phyloP scores from a whole-genome alignment of 2,329 filamentous ascomycete genomes.

The Kalaharituber pfeilii region DNA sequence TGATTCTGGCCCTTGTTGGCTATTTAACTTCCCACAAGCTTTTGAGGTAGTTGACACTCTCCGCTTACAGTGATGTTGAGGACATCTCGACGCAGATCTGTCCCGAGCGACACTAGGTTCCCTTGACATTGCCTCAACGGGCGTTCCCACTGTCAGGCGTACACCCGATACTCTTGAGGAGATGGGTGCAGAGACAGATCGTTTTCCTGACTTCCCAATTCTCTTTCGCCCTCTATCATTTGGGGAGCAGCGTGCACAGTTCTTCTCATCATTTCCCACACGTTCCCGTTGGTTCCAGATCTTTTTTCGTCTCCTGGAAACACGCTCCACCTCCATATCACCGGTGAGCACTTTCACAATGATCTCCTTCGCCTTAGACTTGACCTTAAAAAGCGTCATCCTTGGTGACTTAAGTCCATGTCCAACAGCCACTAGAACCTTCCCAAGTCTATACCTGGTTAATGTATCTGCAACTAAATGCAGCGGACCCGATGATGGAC shows the following conservation, averaged over 20 bases:
- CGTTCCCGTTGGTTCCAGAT: neutral
- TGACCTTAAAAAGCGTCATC: conserved; percentile 8
- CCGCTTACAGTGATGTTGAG: neutral
- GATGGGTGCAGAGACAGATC: neutral
- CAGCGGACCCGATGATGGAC: conserved; percentile 4
- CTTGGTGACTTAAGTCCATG: conserved; percentile 6
- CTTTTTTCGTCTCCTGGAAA: conserved; percentile 1
- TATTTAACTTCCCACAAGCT: neutral
- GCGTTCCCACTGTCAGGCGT: neutral
- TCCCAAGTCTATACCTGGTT: conserved; percentile 11
- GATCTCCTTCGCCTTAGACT: conserved; percentile 12
- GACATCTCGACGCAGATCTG: neutral
- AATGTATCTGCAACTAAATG: conserved; percentile 11
- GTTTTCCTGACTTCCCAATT: neutral
- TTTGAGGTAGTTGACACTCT: neutral
- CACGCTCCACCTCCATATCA: conserved; percentile 6
- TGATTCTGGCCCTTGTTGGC: neutral
- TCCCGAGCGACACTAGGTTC: neutral
- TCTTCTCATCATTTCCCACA: neutral
- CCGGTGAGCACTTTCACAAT: conserved; percentile 6
- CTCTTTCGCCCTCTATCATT: neutral
- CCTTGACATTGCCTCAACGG: neutral
- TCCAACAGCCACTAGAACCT: conserved; percentile 7
- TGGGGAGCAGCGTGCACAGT: neutral
- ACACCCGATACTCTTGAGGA: neutral